Conservation (phyloP, 78 protist species). For the Dictyostelium brefeldianum region DNA sequence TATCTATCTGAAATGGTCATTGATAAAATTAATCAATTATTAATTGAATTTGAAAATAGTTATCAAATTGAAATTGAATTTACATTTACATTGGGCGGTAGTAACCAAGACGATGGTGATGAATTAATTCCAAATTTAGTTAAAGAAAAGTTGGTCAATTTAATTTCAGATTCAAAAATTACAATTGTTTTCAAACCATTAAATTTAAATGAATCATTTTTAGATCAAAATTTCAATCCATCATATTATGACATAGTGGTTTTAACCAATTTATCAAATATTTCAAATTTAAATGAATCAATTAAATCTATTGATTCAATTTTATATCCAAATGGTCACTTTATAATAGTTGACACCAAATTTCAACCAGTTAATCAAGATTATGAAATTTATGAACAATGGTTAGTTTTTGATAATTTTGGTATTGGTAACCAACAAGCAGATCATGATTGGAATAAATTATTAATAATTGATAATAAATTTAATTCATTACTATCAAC, state of each 20-base stretch:
- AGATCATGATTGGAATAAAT: not conserved
- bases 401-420: conserved; percentile 3
- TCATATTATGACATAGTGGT: conserved; percentile 26
- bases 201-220: not conserved
- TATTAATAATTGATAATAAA: not conserved
- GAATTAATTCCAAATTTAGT: too few relatives aligned
- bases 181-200: not conserved
- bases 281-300: not conserved
- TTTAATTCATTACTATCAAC: not conserved
- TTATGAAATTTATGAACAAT: conserved; percentile 27
- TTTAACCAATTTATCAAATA: conserved; percentile 1
- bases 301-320: not conserved
- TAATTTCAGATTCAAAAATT: too few relatives aligned
- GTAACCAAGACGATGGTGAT: too few relatives aligned
- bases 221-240: not conserved
- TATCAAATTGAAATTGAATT: conserved; percentile 15
- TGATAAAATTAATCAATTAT: not conserved
- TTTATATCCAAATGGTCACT: conserved; percentile 33
- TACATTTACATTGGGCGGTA: conserved; percentile 1
- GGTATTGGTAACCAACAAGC: not conserved
- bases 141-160: too few relatives aligned
- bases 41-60: not conserved
- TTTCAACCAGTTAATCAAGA: not conserved
- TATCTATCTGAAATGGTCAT: not conserved
- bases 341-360: conserved; percentile 10